Percentiles rank a stretch among this genome's conserved stretches.
Conservation (phyloP, 179 eudicot genomes). For the Silene noctiflora region DNA sequence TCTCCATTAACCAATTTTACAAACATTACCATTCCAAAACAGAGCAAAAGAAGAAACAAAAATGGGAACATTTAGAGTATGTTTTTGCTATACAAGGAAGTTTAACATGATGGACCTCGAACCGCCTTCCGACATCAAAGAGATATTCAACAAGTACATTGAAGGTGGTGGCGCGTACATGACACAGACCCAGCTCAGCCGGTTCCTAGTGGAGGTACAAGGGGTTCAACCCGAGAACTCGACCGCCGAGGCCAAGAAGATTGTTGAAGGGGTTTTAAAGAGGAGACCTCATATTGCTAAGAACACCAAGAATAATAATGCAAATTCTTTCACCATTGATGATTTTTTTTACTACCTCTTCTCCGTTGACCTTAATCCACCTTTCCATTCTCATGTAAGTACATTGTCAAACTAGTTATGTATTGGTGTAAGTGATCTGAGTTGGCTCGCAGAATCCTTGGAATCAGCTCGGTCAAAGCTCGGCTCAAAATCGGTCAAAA, state of each 20-base stretch:
- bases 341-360: conserved; percentile 64
- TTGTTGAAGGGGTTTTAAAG: conserved; percentile 43
- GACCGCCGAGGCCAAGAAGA: conserved; percentile 32
- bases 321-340: conserved; percentile 43
- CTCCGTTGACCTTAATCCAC: conserved; percentile 59
- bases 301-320: conserved; percentile 33
- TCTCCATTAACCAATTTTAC: background rate
- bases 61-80: conserved; percentile 57
- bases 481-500: too few relatives aligned
- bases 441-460: too few relatives aligned
- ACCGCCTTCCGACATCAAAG: conserved; percentile 58
- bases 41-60: background rate
- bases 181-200: conserved; percentile 52
- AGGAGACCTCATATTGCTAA: conserved; percentile 45
- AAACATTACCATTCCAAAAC: background rate
- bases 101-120: conserved; percentile 48
- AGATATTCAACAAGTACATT: conserved; percentile 42
- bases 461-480: too few relatives aligned
- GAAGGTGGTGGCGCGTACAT: conserved; percentile 47
- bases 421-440: too few relatives aligned
- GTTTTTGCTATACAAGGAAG: conserved; percentile 55
- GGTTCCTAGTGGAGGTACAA: conserved; percentile 51
- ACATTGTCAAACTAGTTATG: too few relatives aligned
- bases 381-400: conserved; percentile 43
- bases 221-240: conserved; percentile 26